Percentiles rank a stretch among this genome's conserved stretches.
phyloP scores from a whole-genome alignment of 1,284 basidiomycete genomes.

The Heterobasidion irregulare region DNA sequence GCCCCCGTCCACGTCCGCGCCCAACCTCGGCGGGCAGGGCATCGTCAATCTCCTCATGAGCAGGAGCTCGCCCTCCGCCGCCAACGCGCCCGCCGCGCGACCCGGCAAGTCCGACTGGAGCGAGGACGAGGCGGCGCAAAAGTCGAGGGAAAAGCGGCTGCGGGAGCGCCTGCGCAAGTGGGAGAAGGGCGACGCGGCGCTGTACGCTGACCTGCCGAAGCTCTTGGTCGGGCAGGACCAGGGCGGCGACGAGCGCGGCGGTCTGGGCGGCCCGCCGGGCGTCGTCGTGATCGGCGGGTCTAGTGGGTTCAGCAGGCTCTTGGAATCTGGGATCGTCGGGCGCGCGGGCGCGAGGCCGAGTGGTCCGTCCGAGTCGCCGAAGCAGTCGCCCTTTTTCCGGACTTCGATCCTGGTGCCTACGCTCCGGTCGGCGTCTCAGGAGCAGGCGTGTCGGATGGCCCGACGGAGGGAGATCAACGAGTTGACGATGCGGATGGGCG shows the following conservation, averaged over 20 bases:
- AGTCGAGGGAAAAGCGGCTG: slow-evolving; percentile 59
- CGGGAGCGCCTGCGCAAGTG: slow-evolving; percentile 60
- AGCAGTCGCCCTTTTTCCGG: slow-evolving; percentile 52
- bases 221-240: slow-evolving; percentile 26
- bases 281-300: slow-evolving; percentile 43
- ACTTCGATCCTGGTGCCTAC: slow-evolving; percentile 66
- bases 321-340: slow-evolving; percentile 11
- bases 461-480: slow-evolving; percentile 72
- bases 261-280: slow-evolving; percentile 25
- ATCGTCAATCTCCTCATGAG: slow-evolving; percentile 34
- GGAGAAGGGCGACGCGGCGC: slow-evolving; percentile 49
- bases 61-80: slow-evolving; percentile 16
- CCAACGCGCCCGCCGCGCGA: slow-evolving; percentile 13
- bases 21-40: slow-evolving; percentile 19
- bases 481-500: slow-evolving; percentile 69
- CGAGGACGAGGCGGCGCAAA: slow-evolving; percentile 56
- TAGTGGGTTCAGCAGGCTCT: slow-evolving; percentile 17
- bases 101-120: slow-evolving; percentile 41
- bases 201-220: slow-evolving; percentile 54
- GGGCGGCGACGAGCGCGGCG: slow-evolving; percentile 27
- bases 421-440: slow-evolving; percentile 44
- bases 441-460: slow-evolving; percentile 49
- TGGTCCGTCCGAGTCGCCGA: slow-evolving; percentile 16
- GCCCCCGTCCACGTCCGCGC: slow-evolving; percentile 16
- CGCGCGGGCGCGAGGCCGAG: slow-evolving; percentile 1